These are phyloP conservation scores for Polyporus arcularius DNA, from an alignment of 768 basidiomycete genomes.

Conservation along the genomic window DNA sequence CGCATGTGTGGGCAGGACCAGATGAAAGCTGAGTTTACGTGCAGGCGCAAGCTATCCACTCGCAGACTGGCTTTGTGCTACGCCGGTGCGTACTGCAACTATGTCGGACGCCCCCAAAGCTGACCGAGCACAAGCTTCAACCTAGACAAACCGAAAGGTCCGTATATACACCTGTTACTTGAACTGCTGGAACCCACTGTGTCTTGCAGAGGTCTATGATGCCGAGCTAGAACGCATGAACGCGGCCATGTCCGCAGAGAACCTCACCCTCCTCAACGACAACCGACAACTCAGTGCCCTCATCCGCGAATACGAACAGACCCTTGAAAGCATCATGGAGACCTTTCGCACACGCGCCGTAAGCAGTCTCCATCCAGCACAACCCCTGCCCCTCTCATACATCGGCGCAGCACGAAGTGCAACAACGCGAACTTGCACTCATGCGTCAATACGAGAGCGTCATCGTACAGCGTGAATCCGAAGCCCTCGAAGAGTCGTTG, in stretches of 20 bases:
- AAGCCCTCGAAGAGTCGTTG: conserved; percentile 59
- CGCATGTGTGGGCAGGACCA: too few relatives aligned
- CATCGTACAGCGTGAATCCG: conserved; percentile 75
- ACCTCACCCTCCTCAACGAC: conserved; percentile 83
- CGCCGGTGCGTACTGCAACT: conserved; percentile 54
- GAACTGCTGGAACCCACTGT: neutral
- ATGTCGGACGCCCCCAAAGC: neutral
- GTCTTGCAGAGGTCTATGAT: conserved; percentile 77
- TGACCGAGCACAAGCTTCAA: conserved; percentile 63
- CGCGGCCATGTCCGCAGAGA: conserved; percentile 73
- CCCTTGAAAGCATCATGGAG: conserved; percentile 92
- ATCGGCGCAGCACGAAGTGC: conserved; percentile 75
- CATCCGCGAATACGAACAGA: conserved; percentile 96
- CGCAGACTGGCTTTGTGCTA: conserved; percentile 90
- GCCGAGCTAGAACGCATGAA: conserved; percentile 91
- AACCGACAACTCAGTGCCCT: conserved; percentile 92
- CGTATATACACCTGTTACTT: conserved; percentile 5
- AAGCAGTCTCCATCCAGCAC: conserved; percentile 35
- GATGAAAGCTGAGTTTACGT: neutral
- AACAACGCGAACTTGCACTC: conserved; percentile 87
- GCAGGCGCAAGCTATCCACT: conserved; percentile 85
- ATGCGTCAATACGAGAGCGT: conserved; percentile 90
- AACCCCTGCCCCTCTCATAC: neutral
- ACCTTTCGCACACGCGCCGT: conserved; percentile 90
- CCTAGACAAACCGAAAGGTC: conserved; percentile 84